A percentile compares a stretch with the other conserved stretches of the same genome.
These are phyloP conservation scores for Zymoseptoria crescenta DNA, from an alignment of 2,329 filamentous ascomycete species.

Conservation along the genomic window DNA sequence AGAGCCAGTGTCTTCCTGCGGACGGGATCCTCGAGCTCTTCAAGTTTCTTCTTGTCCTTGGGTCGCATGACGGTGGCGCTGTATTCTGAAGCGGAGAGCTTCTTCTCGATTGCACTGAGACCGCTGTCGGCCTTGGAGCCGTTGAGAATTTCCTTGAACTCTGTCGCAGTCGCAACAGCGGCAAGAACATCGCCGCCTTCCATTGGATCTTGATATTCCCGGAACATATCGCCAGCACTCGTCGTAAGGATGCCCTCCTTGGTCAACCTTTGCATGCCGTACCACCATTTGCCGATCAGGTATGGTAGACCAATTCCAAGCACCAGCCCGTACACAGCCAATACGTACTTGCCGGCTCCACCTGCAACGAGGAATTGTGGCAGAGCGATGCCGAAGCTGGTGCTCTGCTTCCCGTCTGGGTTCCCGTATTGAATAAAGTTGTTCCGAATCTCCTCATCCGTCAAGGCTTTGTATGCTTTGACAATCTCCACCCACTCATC, in stretches of 20 bases:
- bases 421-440: slow-evolving; percentile 96
- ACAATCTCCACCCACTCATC: slow-evolving; percentile 87
- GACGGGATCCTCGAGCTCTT: slow-evolving; percentile 69
- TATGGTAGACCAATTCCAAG: slow-evolving; percentile 88
- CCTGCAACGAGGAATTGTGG: slow-evolving; percentile 89
- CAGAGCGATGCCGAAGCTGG: slow-evolving; percentile 93
- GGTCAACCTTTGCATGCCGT: slow-evolving; percentile 85
- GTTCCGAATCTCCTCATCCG: slow-evolving; percentile 92
- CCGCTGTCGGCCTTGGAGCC: slow-evolving; percentile 73
- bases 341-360: slow-evolving; percentile 89
- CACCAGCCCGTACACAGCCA: slow-evolving; percentile 79
- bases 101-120: slow-evolving; percentile 75
- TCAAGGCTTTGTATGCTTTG: slow-evolving; percentile 96
- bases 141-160: slow-evolving; percentile 69
- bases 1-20: slow-evolving; percentile 81
- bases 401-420: slow-evolving; percentile 95
- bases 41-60: slow-evolving; percentile 69
- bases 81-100: slow-evolving; percentile 52
- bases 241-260: slow-evolving; percentile 90
- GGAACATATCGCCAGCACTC: slow-evolving; percentile 90
- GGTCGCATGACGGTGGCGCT: slow-evolving; percentile 53
- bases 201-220: slow-evolving; percentile 79
- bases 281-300: slow-evolving; percentile 96
- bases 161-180: slow-evolving; percentile 76
- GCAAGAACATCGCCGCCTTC: slow-evolving; percentile 71